Base-by-base conservation (phyloP, 306 rosid species). In the Canavalia gladiata region DNA sequence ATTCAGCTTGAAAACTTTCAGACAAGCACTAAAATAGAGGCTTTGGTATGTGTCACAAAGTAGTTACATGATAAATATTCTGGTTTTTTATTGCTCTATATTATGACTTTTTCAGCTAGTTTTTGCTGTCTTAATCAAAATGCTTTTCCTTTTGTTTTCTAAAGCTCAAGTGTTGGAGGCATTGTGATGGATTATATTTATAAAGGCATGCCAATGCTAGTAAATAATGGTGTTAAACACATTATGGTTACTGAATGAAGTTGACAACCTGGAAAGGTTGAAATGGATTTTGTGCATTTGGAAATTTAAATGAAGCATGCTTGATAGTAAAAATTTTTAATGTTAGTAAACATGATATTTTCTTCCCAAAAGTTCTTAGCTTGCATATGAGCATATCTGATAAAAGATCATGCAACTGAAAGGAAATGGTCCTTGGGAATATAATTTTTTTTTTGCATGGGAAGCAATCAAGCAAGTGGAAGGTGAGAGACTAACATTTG, bases 1-100 rank as follows among this genome's bases (percentile, higher is more conserved):
- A 90, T 95, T 78, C 78, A 78, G 39, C 92, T 91, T 65, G 97
- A 90, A 57, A 83, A 95, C 78, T 93, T 93, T 81, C 97, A 91
- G 90, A 95, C 97, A n/a, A 91, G 98, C 72, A 95, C 99, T 72
- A 95, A 95, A 87, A 95, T 91, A 70, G 99, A 95, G 87, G 98
- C 99, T 45, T 83, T 95, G 98, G 99, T 95, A 92, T 59, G 97
- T 87, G 65, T 80, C 45, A 35, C 54, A 10, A 68, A 55, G 13
- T 47, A 59, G 42, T 72, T 43, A 11, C 5, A 47, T 45, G 41
- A 46, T 72, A 62, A 7, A 35, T 35, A 55, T 30, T 72, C 49
- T 68, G 43, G 52, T 10, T 52, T 52, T 29, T 52, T 31, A 43
- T 55, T 42, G 42, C 4, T 43, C 10, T 29, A 30, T 4, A 66